Base-by-base conservation (phyloP, 768 basidiomycete species). In the Boletellus sp. region DNA sequence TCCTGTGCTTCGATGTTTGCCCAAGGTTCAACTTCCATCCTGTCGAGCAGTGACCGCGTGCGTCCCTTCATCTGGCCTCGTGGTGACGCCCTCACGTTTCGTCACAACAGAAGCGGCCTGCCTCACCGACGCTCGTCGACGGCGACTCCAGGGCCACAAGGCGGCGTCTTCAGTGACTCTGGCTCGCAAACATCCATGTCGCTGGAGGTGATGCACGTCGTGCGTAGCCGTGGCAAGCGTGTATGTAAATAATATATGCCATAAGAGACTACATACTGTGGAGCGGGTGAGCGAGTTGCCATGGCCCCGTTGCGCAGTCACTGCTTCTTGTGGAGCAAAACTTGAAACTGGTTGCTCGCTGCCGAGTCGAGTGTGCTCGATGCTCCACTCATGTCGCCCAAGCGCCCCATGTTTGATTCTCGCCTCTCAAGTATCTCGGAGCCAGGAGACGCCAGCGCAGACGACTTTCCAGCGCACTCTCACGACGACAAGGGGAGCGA, bases 1-100 rank as follows among this genome's bases (percentile, higher is more conserved):
- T 34, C 35, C 17, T 17, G 51, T 28, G 11, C 42, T 46, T 54
- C 57, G 3, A 44, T 59, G 46, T 65, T 63, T 36, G 60, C 47
- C n/a, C 63, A 65, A 40, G 55, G 34, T 11, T n/a, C n/a, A n/a
- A n/a, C n/a, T n/a, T 35, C 44, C 13, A 24, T 43, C 22, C 20
- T 31, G 19, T 33, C 49, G 32, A 28, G n/a, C n/a, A n/a, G 20
- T 35, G 45, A 40, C 41, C 34, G 35, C 38, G 58, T 63, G 46
- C 51, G 60, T 44, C 16, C 16, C 17, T 38, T 38, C n/a, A 23
- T 40, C 24, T 41, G 16, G 23, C 23, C 32, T 16, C 9, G n/a
- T 2, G 42, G 11, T 20, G 10, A 28, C 38, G 20, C 44, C 26
- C 52, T 51, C 41, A 54, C 31, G 12, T 39, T 26, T 24, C 35